phyloP scores from a whole-genome alignment of 2,329 filamentous ascomycete species.

The Fusarium miscanthi region DNA sequence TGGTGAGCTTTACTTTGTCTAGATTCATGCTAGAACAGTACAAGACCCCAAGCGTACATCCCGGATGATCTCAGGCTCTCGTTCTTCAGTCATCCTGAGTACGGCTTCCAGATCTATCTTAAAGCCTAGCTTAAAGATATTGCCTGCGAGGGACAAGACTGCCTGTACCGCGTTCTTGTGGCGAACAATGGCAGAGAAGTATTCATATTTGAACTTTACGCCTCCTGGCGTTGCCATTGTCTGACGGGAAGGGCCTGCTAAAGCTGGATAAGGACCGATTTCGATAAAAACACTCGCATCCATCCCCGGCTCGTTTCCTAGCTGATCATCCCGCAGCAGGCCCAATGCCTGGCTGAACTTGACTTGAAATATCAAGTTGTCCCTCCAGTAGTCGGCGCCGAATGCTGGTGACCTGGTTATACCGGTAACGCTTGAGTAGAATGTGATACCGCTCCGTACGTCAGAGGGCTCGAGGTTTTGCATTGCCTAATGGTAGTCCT shows the following conservation, averaged over 20 bases:
- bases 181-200: background rate
- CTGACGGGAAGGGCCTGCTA: background rate
- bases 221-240: background rate
- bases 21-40: conserved; percentile 19
- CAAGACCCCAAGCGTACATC: conserved; percentile 6
- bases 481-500: background rate
- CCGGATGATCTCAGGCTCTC: background rate
- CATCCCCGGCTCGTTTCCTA: background rate
- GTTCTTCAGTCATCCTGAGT: background rate
- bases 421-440: conserved; percentile 3
- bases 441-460: background rate
- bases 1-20: conserved; percentile 12
- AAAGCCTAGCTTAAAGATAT: background rate
- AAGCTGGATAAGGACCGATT: background rate
- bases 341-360: conserved; percentile 5
- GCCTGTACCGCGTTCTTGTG: background rate
- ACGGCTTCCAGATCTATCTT: background rate
- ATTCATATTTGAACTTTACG: background rate
- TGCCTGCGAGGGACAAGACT: background rate
- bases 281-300: background rate
- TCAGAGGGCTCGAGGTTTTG: background rate
- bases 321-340: background rate
- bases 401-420: background rate
- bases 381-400: background rate
- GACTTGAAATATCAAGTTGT: background rate